phyloP scores from a whole-genome alignment of 768 basidiomycete species.

The Auriculariales sp. region DNA sequence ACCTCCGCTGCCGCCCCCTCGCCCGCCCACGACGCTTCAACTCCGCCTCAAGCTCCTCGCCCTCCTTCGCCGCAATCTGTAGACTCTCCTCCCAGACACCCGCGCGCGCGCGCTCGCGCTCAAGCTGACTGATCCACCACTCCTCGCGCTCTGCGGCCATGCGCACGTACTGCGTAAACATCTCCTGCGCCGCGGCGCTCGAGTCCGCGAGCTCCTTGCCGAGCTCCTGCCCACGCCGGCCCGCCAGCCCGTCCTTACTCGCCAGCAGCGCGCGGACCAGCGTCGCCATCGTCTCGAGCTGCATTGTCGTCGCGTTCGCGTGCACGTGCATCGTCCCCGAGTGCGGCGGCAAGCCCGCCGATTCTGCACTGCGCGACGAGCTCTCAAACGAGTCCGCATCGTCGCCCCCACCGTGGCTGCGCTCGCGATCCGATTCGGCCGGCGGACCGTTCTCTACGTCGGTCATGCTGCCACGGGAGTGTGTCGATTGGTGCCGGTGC shows the following conservation, averaged over 20 bases:
- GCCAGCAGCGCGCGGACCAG: slow-evolving; percentile 33
- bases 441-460: not conserved
- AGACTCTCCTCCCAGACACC: slow-evolving; percentile 84
- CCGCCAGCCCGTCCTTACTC: slow-evolving; percentile 12
- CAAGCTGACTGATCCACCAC: slow-evolving; percentile 56
- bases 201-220: slow-evolving; percentile 47
- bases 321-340: slow-evolving; percentile 45
- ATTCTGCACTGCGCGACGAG: slow-evolving; percentile 15
- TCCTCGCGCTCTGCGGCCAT: slow-evolving; percentile 70
- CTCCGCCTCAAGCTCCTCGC: slow-evolving; percentile 71
- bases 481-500: not conserved
- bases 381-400: slow-evolving; percentile 31
- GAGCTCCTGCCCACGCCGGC: slow-evolving; percentile 16
- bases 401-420: slow-evolving; percentile 17
- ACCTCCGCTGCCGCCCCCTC: slow-evolving; percentile 42
- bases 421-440: not conserved
- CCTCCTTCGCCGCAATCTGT: slow-evolving; percentile 71
- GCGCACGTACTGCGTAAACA: slow-evolving; percentile 50
- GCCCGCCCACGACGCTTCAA: slow-evolving; percentile 29
- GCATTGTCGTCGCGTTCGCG: slow-evolving; percentile 54
- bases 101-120: slow-evolving; percentile 47
- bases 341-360: slow-evolving; percentile 33
- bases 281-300: slow-evolving; percentile 63
- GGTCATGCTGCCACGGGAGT: not conserved
- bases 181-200: slow-evolving; percentile 35